Percentiles rank a stretch among this genome's conserved stretches.
phyloP scores from a whole-genome alignment of 257 asterid genomes.

The Solanum corneliomulleri region DNA sequence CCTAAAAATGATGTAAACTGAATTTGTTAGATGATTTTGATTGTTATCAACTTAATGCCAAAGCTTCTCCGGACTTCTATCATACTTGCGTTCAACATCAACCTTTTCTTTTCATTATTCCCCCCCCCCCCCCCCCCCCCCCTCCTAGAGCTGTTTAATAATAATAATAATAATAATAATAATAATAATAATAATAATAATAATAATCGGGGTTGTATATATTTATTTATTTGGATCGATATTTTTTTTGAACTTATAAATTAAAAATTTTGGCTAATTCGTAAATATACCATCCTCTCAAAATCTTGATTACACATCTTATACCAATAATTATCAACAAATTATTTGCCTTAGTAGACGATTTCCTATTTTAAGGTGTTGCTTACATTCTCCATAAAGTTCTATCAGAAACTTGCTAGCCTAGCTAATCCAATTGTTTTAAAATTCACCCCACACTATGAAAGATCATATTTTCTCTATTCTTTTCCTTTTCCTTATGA shows the following conservation, averaged over 20 bases:
- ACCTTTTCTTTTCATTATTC: not conserved
- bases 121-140: no score
- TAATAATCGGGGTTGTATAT: no score
- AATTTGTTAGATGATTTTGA: not conserved
- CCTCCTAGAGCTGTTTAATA: not conserved
- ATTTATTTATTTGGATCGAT: not conserved
- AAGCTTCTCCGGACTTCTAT: not conserved
- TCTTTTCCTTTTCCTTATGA: not conserved
- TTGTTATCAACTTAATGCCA: not conserved
- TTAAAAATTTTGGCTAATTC: no score
- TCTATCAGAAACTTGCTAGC: not conserved
- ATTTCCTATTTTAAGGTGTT: not conserved
- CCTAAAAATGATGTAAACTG: not conserved
- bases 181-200: not conserved
- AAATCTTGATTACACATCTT: no score
- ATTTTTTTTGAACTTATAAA: no score
- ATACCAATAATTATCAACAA: not conserved
- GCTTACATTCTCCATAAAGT: not conserved
- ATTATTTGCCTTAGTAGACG: not conserved
- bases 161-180: no score
- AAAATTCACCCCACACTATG: not conserved
- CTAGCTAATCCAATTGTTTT: not conserved
- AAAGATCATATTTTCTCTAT: not conserved
- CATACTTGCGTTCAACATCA: not conserved
- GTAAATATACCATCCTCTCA: not conserved